Conservation (phyloP, 75 land plant species). For the Pinus tabuliformis region DNA sequence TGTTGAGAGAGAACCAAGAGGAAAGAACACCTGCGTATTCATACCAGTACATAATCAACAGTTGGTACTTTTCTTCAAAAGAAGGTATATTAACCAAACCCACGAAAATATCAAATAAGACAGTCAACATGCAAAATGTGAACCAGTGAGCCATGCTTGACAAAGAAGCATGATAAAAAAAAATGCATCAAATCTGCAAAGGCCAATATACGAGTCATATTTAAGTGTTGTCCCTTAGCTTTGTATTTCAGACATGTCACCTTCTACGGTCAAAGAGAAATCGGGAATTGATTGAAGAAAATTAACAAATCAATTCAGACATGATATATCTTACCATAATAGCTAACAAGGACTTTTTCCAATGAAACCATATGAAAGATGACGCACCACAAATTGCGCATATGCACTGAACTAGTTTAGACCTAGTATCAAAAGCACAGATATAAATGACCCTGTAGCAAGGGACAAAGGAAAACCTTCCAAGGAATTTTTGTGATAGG, state of each 20-base stretch:
- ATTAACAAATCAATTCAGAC: neutral
- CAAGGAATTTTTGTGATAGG: no score
- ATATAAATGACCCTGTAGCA: neutral
- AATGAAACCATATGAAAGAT: neutral
- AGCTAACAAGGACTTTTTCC: neutral
- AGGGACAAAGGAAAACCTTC: neutral
- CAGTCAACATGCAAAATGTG: neutral
- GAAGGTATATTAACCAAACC: neutral
- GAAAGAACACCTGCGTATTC: constrained; percentile 69
- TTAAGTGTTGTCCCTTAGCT: neutral
- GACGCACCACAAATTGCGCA: neutral
- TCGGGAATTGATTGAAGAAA: neutral
- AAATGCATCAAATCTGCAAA: neutral
- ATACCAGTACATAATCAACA: neutral
- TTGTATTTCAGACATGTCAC: neutral
- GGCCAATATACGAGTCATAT: neutral
- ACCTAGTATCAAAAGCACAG: neutral
- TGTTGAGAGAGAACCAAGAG: constrained; percentile 65
- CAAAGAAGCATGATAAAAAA: neutral
- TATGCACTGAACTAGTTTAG: neutral
- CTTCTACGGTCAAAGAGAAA: neutral
- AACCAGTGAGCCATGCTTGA: neutral
- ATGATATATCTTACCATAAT: neutral
- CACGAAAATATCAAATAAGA: neutral
- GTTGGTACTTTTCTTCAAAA: neutral